Evolutionary conservation across 352 stramenopile species (phyloP).

Genomic region (Globisporangium cylindrosporum): DNA sequence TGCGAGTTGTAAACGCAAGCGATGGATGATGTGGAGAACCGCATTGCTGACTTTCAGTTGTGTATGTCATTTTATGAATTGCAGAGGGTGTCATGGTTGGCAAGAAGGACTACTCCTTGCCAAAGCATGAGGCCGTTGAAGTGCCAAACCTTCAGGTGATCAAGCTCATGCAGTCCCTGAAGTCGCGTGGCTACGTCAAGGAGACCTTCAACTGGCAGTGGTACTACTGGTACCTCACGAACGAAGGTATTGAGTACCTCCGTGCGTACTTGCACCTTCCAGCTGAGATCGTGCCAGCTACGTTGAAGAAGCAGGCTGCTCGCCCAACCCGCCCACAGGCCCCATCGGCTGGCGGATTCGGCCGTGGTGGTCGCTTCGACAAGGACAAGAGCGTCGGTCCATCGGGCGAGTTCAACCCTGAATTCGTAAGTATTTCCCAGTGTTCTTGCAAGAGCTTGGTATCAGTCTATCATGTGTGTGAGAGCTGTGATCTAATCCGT

Average conservation of each 20-base stretch:
- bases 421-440: slow-evolving; percentile 63
- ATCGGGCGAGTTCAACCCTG: slow-evolving; percentile 86
- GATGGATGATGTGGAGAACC: neutral
- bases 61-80: neutral
- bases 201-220: slow-evolving; percentile 99
- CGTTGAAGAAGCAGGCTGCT: slow-evolving; percentile 96
- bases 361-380: slow-evolving; percentile 77
- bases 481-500: slow-evolving; percentile 4
- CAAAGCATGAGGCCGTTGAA: slow-evolving; percentile 96
- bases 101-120: slow-evolving; percentile 87
- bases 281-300: slow-evolving; percentile 98
- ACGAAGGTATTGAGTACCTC: slow-evolving; percentile 99
- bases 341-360: slow-evolving; percentile 69
- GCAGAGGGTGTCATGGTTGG: slow-evolving; percentile 88
- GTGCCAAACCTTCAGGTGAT: slow-evolving; percentile 99
- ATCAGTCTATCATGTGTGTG: neutral
- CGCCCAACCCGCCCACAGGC: slow-evolving; percentile 78
- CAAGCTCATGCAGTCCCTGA: slow-evolving; percentile 98
- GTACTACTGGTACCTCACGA: slow-evolving; percentile 99
- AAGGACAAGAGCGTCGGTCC: slow-evolving; percentile 89
- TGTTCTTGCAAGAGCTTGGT: neutral
- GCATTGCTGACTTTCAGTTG: neutral
- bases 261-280: slow-evolving; percentile 97
- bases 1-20: neutral
- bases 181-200: slow-evolving; percentile 96